Evolutionary conservation across 805 yeast genomes (phyloP), one percentile per base, ranked within the genome.

Genomic region (Scheffersomyces stipitis): DNA sequence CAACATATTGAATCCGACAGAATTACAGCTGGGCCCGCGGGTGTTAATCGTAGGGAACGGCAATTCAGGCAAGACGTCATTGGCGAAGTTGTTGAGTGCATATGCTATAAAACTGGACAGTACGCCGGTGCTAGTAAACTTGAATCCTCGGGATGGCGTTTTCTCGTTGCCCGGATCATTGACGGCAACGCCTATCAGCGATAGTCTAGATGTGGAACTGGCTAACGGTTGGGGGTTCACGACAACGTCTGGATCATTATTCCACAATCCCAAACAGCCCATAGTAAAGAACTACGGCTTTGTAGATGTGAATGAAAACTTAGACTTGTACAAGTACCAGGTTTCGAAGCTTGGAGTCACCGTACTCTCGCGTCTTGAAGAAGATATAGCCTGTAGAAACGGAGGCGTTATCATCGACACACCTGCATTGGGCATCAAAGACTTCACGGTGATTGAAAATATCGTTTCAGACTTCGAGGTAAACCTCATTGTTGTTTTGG

Each of bases 191-290:
- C 86, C 95, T 0, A 72, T 90, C 10, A 80, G 89, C 29, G 96
- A 87, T 52, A 65, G 80, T 27, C 67, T 90, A 24, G 96, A 93
- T 51, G 77, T 86, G 14, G 91, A 86, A 50, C 64, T 73, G 31
- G 62, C 67, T 12, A 74, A 77, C 15, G 84, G 95, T 68, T 96
- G 95, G 43, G 86, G 87, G 32, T 78, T 85, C 16, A 71, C 80
- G 42, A 78, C 89, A 0, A 69, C 73, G 4, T 80, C 86, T 8
- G 93, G 95, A 29, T 79, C 86, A 1, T 80, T 90, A 1, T 66
- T 73, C 42, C 80, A 83, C 44, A 90, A 86, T 56, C 86, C 86
- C n/a, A 86, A 87, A 56, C 95, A 87, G 58, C 97, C 98, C 0
- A 58, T 84, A n/a, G 91, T 85, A 6, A 82, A 84, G 51, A 81